Evolutionary conservation across 805 yeast genomes (phyloP), one percentile per base, ranked within the genome.

Genomic region (Saturnispora dispora): DNA sequence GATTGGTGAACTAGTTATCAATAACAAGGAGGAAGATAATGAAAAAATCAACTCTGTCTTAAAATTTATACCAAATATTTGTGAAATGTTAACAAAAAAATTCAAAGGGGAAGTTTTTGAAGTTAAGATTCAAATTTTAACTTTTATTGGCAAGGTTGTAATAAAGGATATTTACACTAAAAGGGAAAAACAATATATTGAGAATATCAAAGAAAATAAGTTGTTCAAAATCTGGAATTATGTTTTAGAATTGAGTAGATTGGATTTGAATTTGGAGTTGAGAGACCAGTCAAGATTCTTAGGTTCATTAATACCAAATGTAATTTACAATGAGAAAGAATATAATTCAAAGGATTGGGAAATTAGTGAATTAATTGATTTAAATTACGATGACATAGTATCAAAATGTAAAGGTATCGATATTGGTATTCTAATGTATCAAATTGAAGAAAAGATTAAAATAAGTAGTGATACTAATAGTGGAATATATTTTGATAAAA

Each of bases 201-300:
- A 70, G 56, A 64, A 67, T 46, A 62, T 69, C 53, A 60, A 66
- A 65, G 51, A 68, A 70, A 50, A 71, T 67, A 23, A 46, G 17
- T 52, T 67, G 11, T 68, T 71, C 43, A 73, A 77, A 54, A 68
- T 88, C 72, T 88, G 83, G 63, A 73, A 77, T 22, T 74, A 81
- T 58, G 76, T 78, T 1, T 65, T 88, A 41, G 78, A 81, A 20
- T 69, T 88, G 46, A 78, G 86, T 11, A 80, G 82, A 55, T 86
- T 82, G 63, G 99, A 93, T 63, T 71, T 75, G 6, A 76, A 79
- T 3, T 79, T 80, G 58, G 96, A 88, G 61, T 77, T 87, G 1
- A 75, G 98, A 53, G 98, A 93, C 62, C 74, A 91, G 53, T 88
- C 96, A 0, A 74, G 99, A 57, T 74, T 83, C 69, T 71, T 88